Base-by-base conservation (phyloP, 2,329 filamentous ascomycete species). In the Dactylellina leptospora region DNA sequence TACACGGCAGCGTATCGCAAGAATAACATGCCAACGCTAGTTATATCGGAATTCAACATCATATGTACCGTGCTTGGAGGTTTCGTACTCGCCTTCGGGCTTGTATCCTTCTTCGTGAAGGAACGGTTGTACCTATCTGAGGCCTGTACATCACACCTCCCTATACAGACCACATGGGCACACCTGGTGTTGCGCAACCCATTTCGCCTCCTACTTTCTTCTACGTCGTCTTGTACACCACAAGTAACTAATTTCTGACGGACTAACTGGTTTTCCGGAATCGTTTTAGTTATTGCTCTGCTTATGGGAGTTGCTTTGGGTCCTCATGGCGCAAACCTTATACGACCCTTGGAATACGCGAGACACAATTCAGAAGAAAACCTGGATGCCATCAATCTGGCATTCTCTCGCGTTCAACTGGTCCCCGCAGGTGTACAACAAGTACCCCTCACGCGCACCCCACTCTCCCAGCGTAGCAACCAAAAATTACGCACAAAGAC, bases 101-200 rank as follows among this genome's bases (percentile, higher is more conserved):
- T 97, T 45, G 91, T 97, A 0, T 96, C 92, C 0, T 96, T 92
- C 78, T 84, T 96, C 16, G 84, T 91, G 78, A 96, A 97, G 78
- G 93, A 96, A 81, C 89, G 87, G 66, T 93, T 91, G 78, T 96
- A 96, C 79, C 84, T 97, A 0, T 96, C 92, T 0, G 93, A 97
- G 84, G 91, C 93, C 58, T 36, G 66, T 82, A 71, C 8, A 91
- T 93, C n/a, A n/a, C 42, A 45, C 40, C 33, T 23, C 10, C 9
- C 48, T n/a, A n/a, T n/a, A n/a, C n/a, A n/a, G n/a, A n/a, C n/a
- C n/a, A n/a, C n/a, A n/a, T n/a, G n/a, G n/a, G n/a, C n/a, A n/a
- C n/a, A n/a, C n/a, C n/a, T n/a, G n/a, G n/a, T n/a, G n/a, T n/a
- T n/a, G n/a, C n/a, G n/a, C n/a, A n/a, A n/a, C n/a, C n/a, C n/a